Evolutionary conservation across 768 basidiomycete genomes (phyloP), one percentile per base, ranked within the genome.

Genomic region (Amanita rimosa): DNA sequence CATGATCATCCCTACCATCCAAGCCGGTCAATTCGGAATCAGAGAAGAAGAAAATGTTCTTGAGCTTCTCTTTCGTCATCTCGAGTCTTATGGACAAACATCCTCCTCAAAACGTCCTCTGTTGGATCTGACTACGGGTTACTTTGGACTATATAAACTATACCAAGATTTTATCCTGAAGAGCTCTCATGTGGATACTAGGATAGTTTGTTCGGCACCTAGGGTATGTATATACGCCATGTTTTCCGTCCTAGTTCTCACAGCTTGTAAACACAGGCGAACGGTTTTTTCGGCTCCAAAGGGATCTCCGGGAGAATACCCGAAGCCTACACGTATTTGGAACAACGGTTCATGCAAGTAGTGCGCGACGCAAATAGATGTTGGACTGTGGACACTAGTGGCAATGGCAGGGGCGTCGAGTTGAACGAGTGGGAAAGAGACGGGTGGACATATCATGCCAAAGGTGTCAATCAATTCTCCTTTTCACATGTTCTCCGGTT

Each of bases 401-500:
- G 55, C 8, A 59, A 54, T 27, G 65, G 68, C 3, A 58, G 65
- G 29, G 78, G 80, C 0, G 74, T 99, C 19, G 71, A 80, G 48
- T 69, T 99, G 52, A 75, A 69, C 51, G 95, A 99, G 63, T 99
- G 96, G 96, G 76, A 81, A 59, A 76, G 76, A 54, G 67, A 73
- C 19, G 90, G 85, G 3, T 99, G 96, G 96, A 98, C 96, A 1
- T 99, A 99, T 66, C 96, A 99, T 59, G 89, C 96, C 21, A 99
- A 99, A 75, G 96, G 94, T 95, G 53, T 26, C 16, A 27, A n/a
- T 14, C 27, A 17, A 13, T 6, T 8, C 16, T 26, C 26, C n/a
- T 26, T 35, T 13, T 27, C 26, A 16, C 36, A 34, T 33, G 24
- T 5, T 33, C 44, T 19, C 40, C 21, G 35, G 22, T 29, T 21